Conservation (phyloP, 495 filamentous ascomycete species). For the Penicillium crystallinum region DNA sequence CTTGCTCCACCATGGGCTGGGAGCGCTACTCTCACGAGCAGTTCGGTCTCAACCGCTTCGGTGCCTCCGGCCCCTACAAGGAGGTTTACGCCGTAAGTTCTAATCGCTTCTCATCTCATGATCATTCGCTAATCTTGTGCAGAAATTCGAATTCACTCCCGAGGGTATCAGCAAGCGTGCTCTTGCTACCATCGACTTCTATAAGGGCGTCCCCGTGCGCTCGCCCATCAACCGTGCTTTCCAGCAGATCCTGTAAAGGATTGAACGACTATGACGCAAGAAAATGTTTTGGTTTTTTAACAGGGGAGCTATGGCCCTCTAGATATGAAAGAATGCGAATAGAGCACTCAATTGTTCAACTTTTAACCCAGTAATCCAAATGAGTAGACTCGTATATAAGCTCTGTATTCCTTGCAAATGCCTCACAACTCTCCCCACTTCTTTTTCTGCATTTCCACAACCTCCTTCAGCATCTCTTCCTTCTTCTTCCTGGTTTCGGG, state of each 20-base stretch:
- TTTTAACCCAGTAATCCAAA: background rate
- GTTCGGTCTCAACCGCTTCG: constrained; percentile 97
- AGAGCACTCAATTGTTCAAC: constrained; percentile 20
- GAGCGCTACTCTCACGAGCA: constrained; percentile 98
- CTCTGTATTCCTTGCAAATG: background rate
- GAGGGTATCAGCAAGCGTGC: constrained; percentile 96
- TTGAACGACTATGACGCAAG: constrained; percentile 12
- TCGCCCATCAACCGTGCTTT: constrained; percentile 88
- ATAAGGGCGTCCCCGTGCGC: constrained; percentile 85
- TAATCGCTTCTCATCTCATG: background rate
- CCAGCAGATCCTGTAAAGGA: constrained; percentile 44
- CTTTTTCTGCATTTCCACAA: constrained; percentile 24
- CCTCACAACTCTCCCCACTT: constrained; percentile 11
- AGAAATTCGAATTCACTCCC: constrained; percentile 99
- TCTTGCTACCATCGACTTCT: constrained; percentile 86
- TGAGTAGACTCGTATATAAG: background rate
- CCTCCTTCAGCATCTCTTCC: constrained; percentile 26
- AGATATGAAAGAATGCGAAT: constrained; percentile 25
- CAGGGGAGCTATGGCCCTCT: constrained; percentile 21
- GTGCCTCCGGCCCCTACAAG: constrained; percentile 94
- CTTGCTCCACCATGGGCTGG: constrained; percentile 91
- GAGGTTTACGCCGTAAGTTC: constrained; percentile 85
- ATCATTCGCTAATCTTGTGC: constrained; percentile 6
- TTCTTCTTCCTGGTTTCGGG: constrained; percentile 20
- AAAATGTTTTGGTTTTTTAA: constrained; percentile 29